These are phyloP conservation scores for Colletotrichum euphorbiae DNA, from an alignment of 2,329 filamentous ascomycete genomes.

Conservation along the genomic window DNA sequence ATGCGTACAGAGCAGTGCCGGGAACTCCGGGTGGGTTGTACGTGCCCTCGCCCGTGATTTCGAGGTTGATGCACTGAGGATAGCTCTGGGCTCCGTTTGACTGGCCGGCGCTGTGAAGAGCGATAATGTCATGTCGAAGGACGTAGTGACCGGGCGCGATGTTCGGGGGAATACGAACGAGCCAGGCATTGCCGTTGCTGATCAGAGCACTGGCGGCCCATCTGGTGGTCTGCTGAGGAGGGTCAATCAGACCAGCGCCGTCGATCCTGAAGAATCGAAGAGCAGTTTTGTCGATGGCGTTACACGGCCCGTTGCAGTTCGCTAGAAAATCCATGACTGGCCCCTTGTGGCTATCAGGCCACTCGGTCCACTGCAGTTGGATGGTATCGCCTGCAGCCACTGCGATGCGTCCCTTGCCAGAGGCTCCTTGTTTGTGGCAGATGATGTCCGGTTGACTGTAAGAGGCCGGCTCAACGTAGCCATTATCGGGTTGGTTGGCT, in stretches of 20 bases:
- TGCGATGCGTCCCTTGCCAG: slow-evolving; percentile 53
- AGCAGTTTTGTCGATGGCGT: slow-evolving; percentile 53
- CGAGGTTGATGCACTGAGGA: slow-evolving; percentile 66
- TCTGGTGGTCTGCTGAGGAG: slow-evolving; percentile 47
- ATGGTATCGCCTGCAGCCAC: slow-evolving; percentile 59
- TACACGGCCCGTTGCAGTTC: slow-evolving; percentile 56
- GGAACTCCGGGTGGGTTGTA: slow-evolving; percentile 58
- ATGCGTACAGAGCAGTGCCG: slow-evolving; percentile 65
- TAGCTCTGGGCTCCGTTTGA: slow-evolving; percentile 60
- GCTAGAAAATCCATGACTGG: slow-evolving; percentile 60
- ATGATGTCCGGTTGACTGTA: slow-evolving; percentile 59
- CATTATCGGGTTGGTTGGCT: slow-evolving; percentile 56
- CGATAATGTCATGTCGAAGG: slow-evolving; percentile 67
- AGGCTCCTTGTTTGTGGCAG: slow-evolving; percentile 58
- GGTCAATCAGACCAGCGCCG: slow-evolving; percentile 50
- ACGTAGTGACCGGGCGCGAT: slow-evolving; percentile 65
- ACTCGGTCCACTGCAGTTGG: slow-evolving; percentile 60
- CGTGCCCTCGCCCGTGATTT: slow-evolving; percentile 63
- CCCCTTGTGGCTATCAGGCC: slow-evolving; percentile 62
- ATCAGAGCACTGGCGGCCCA: slow-evolving; percentile 60
- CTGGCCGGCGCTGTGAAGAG: slow-evolving; percentile 60
- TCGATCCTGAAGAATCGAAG: slow-evolving; percentile 62
- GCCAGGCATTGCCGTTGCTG: slow-evolving; percentile 63
- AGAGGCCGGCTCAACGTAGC: slow-evolving; percentile 60
- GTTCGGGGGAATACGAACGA: slow-evolving; percentile 59